A percentile compares a stretch with the other conserved stretches of the same genome.
Evolutionary conservation across 2,329 filamentous ascomycete species (phyloP).

Genomic region (Bipolaris bicolor): DNA sequence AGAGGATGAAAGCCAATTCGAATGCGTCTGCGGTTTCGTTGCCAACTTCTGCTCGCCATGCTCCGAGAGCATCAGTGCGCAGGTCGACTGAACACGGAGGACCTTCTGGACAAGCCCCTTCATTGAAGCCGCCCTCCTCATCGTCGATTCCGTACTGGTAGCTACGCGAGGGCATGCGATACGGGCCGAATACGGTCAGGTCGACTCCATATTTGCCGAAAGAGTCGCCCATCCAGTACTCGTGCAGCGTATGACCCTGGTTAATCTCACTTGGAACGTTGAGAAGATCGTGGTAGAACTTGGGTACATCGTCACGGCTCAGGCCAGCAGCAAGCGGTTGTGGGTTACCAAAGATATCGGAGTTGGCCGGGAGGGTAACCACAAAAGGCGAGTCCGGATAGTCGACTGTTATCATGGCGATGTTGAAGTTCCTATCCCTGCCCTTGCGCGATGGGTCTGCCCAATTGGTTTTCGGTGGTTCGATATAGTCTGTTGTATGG

Average conservation of each 20-base stretch:
- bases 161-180: conserved; percentile 55
- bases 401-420: conserved; percentile 61
- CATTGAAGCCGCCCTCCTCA: conserved; percentile 53
- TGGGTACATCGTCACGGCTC: conserved; percentile 55
- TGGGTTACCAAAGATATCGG: conserved; percentile 60
- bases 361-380: conserved; percentile 54
- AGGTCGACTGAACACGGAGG: conserved; percentile 56
- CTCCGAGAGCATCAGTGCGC: conserved; percentile 56
- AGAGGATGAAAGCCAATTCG: conserved; percentile 62
- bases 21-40: conserved; percentile 56
- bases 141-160: conserved; percentile 61
- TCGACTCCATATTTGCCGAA: conserved; percentile 61
- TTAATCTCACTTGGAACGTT: conserved; percentile 60
- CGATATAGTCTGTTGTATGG: conserved; percentile 49
- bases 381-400: conserved; percentile 59
- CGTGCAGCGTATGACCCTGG: conserved; percentile 60
- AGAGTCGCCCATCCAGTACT: conserved; percentile 65
- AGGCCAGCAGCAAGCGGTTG: conserved; percentile 53
- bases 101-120: conserved; percentile 55
- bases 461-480: conserved; percentile 58
- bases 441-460: conserved; percentile 54
- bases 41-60: conserved; percentile 60
- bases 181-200: conserved; percentile 60
- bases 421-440: conserved; percentile 61
- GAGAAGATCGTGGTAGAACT: conserved; percentile 59